phyloP scores from a whole-genome alignment of 768 basidiomycete genomes.

The Mrakia blollopis region DNA sequence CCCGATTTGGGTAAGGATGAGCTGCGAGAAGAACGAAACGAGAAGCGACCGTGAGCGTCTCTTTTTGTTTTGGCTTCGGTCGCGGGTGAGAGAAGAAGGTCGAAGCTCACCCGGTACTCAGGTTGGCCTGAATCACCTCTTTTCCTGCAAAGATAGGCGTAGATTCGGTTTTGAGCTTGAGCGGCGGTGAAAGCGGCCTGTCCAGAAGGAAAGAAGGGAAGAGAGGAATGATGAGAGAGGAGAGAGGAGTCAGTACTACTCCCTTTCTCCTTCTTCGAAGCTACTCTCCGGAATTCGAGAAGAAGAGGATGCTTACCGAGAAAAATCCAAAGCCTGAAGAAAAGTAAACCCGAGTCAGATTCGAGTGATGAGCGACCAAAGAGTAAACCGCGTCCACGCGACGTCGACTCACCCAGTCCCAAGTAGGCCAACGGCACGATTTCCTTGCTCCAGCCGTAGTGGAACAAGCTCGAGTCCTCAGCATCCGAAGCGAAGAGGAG shows the following conservation, averaged over 20 bases:
- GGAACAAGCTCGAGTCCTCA: conserved; percentile 10
- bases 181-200: conserved; percentile 19
- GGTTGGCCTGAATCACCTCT: conserved; percentile 19
- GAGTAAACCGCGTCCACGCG: too few relatives aligned
- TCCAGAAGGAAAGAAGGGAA: too few relatives aligned
- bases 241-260: background rate
- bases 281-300: too few relatives aligned
- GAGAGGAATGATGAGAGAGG: background rate
- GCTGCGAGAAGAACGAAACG: background rate
- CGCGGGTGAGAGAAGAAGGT: background rate
- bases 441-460: conserved; percentile 27
- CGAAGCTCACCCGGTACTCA: conserved; percentile 24
- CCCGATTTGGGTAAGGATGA: conserved; percentile 28
- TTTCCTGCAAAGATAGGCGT: conserved; percentile 18
- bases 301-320: background rate
- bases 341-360: too few relatives aligned
- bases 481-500: conserved; percentile 14
- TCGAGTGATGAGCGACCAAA: too few relatives aligned
- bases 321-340: conserved; percentile 16
- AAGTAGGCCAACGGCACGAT: conserved; percentile 22
- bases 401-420: conserved; percentile 9
- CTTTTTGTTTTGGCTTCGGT: background rate
- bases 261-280: too few relatives aligned
- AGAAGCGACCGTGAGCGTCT: background rate
- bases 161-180: conserved; percentile 12